Evolutionary conservation across 1,139 yeast genomes (phyloP).

Genomic region (Meyerozyma smithsonii): DNA sequence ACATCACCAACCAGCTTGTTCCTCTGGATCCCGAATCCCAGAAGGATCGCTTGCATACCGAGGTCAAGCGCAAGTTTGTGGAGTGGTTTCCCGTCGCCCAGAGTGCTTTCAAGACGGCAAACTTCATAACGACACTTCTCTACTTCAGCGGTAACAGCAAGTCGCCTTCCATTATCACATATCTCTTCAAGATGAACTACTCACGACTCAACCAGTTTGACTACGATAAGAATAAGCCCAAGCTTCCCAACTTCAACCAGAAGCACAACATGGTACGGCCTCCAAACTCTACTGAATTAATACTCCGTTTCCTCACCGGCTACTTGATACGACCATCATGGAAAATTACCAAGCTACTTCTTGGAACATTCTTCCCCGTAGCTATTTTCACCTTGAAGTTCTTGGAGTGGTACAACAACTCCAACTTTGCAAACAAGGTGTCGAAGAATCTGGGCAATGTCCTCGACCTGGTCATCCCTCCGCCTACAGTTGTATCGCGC

Average conservation of each 20-base stretch:
- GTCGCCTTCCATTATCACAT: constrained; percentile 62
- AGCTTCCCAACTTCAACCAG: constrained; percentile 6
- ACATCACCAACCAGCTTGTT: constrained; percentile 43
- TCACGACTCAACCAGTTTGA: constrained; percentile 66
- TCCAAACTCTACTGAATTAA: constrained; percentile 45
- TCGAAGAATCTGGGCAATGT: constrained; percentile 48
- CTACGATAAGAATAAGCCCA: constrained; percentile 45
- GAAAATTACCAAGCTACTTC: constrained; percentile 28
- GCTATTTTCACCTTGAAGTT: constrained; percentile 83
- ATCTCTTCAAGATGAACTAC: constrained; percentile 59
- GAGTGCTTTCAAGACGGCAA: constrained; percentile 42
- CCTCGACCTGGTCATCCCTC: constrained; percentile 50
- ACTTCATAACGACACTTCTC: constrained; percentile 57
- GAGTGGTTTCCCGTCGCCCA: constrained; percentile 59
- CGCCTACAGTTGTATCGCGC: constrained; percentile 31
- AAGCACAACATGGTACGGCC: constrained; percentile 40
- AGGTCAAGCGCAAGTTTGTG: constrained; percentile 44
- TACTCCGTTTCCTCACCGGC: constrained; percentile 26
- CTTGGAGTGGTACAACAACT: constrained; percentile 92
- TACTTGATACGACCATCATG: constrained; percentile 38
- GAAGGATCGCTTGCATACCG: constrained; percentile 24
- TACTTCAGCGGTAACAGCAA: constrained; percentile 67
- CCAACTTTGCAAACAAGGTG: constrained; percentile 65
- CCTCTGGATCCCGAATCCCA: constrained; percentile 27
- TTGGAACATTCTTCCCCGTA: constrained; percentile 66